Conservation (phyloP, 2,329 filamentous ascomycete species). For the Fusarium nodosum region DNA sequence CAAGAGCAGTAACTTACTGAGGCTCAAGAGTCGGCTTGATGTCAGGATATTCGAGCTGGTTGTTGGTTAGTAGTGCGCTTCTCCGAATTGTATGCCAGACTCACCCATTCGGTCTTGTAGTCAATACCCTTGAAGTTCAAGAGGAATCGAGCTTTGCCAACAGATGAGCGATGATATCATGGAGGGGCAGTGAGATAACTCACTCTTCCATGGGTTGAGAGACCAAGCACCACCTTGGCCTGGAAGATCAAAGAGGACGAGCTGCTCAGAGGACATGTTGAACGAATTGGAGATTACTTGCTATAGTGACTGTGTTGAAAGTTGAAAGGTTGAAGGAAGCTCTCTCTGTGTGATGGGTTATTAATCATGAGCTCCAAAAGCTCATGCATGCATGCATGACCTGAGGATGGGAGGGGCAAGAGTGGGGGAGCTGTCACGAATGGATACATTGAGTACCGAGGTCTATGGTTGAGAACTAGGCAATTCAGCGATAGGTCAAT, state of each 20-base stretch:
- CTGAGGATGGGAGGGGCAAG: slow-evolving; percentile 34
- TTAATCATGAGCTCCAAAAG: slow-evolving; percentile 6
- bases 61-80: background rate
- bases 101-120: slow-evolving; percentile 76
- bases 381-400: slow-evolving; percentile 31
- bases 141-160: slow-evolving; percentile 68
- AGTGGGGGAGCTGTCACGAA: slow-evolving; percentile 30
- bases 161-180: slow-evolving; percentile 14
- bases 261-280: slow-evolving; percentile 53
- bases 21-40: slow-evolving; percentile 68
- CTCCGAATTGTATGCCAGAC: background rate
- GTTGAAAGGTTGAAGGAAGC: background rate
- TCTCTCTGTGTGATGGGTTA: background rate
- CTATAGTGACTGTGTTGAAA: background rate
- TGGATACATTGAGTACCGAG: background rate
- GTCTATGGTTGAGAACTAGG: background rate
- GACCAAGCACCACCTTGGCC: slow-evolving; percentile 71
- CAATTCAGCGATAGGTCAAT: slow-evolving; percentile 13
- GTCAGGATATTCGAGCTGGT: slow-evolving; percentile 73
- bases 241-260: slow-evolving; percentile 74
- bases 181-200: slow-evolving; percentile 9
- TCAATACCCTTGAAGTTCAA: slow-evolving; percentile 77
- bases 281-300: background rate
- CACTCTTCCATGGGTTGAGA: slow-evolving; percentile 79
- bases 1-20: slow-evolving; percentile 58